phyloP scores from a whole-genome alignment of 352 stramenopile species.

The Globisporangium splendens region DNA sequence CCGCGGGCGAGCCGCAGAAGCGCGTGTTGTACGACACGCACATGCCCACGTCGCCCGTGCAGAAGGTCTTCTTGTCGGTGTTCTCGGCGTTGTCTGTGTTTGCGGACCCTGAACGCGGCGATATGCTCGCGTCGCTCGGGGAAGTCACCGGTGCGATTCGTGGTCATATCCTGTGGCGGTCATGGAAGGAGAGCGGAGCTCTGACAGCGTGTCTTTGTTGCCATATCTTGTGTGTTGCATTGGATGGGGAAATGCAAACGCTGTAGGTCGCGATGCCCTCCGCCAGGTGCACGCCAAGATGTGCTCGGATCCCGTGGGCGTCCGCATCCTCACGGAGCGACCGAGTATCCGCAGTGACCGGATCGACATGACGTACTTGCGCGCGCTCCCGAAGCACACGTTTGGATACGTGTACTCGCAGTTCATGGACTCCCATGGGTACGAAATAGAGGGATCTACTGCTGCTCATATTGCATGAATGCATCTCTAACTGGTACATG shows the following conservation, averaged over 20 bases:
- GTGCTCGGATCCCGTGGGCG: constrained; percentile 79
- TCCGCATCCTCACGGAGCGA: constrained; percentile 86
- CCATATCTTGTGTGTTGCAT: background rate
- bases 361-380: constrained; percentile 73
- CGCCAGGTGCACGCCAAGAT: constrained; percentile 83
- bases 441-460: background rate
- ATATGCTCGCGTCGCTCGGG: constrained; percentile 94
- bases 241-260: background rate
- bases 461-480: too few relatives aligned
- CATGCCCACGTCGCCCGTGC: constrained; percentile 68
- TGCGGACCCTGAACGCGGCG: constrained; percentile 89
- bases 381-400: constrained; percentile 59
- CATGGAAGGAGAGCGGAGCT: too few relatives aligned
- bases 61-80: constrained; percentile 87
- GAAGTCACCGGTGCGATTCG: constrained; percentile 85
- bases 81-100: constrained; percentile 90
- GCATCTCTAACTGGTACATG: background rate
- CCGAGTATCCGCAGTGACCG: constrained; percentile 73
- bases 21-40: constrained; percentile 72
- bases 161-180: too few relatives aligned
- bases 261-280: constrained; percentile 72
- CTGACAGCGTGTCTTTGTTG: background rate
- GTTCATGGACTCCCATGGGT: constrained; percentile 90
- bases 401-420: constrained; percentile 90
- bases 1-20: constrained; percentile 39